A percentile compares a stretch with the other conserved stretches of the same genome.
phyloP scores from a whole-genome alignment of 345 rosid species.

The Streptanthus diversifolius region DNA sequence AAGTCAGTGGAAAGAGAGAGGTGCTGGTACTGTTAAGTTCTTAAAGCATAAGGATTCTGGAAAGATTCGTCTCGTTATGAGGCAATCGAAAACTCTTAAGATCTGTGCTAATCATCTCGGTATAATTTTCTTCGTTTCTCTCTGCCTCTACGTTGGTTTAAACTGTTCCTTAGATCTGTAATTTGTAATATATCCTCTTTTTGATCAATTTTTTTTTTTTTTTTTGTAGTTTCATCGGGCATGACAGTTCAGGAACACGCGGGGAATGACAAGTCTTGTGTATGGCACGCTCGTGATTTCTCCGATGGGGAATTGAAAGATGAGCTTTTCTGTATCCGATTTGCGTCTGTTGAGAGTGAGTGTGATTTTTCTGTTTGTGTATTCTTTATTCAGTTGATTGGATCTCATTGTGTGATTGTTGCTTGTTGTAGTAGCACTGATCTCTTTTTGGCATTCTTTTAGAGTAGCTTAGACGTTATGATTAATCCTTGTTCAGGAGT shows the following conservation, averaged over 20 bases:
- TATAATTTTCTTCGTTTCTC: constrained; percentile 1
- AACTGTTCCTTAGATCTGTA: background rate
- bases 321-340: constrained; percentile 75
- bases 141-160: background rate
- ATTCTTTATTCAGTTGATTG: background rate
- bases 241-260: constrained; percentile 64
- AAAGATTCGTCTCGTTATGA: constrained; percentile 81
- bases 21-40: constrained; percentile 80
- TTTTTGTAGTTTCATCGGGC: constrained; percentile 39
- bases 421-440: background rate
- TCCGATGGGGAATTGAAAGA: constrained; percentile 71
- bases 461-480: background rate
- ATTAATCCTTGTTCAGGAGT: background rate
- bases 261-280: constrained; percentile 74
- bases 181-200: background rate
- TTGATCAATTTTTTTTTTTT: background rate
- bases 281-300: constrained; percentile 65
- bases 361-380: background rate
- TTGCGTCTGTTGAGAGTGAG: constrained; percentile 68
- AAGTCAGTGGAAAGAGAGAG: constrained; percentile 91
- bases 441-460: background rate
- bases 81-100: constrained; percentile 89
- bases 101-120: constrained; percentile 95
- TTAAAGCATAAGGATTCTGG: constrained; percentile 70
- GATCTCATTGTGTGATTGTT: background rate